phyloP scores from a whole-genome alignment of 2,329 filamentous ascomycete genomes.

The Domatiomyces catenatus region DNA sequence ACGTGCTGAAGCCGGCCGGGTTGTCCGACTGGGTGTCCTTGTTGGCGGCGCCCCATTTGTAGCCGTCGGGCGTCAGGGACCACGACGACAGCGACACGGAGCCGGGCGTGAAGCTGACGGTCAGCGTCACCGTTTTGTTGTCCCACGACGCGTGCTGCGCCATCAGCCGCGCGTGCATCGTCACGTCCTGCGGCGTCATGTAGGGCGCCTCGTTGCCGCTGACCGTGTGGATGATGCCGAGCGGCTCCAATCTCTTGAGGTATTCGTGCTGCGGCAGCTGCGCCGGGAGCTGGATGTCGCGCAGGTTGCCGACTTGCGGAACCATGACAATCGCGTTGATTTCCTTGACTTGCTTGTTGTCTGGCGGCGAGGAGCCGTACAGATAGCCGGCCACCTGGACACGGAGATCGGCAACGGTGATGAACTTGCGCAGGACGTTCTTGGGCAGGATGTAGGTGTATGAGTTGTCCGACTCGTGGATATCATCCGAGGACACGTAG shows the following conservation, averaged over 20 bases:
- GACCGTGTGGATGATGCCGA: slow-evolving; percentile 89
- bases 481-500: slow-evolving; percentile 92
- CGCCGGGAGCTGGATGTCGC: slow-evolving; percentile 79
- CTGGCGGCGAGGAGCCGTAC: slow-evolving; percentile 79
- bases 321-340: slow-evolving; percentile 94
- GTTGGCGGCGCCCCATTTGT: slow-evolving; percentile 95
- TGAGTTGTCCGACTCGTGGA: slow-evolving; percentile 63
- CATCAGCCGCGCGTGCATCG: slow-evolving; percentile 80
- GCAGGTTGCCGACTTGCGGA: slow-evolving; percentile 84
- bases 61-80: slow-evolving; percentile 79
- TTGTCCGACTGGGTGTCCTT: slow-evolving; percentile 84
- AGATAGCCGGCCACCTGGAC: slow-evolving; percentile 94
- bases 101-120: slow-evolving; percentile 89
- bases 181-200: slow-evolving; percentile 91
- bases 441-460: slow-evolving; percentile 98
- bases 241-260: slow-evolving; percentile 68
- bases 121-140: slow-evolving; percentile 84
- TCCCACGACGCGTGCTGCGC: slow-evolving; percentile 68
- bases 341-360: slow-evolving; percentile 95
- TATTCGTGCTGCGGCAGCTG: slow-evolving; percentile 85
- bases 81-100: slow-evolving; percentile 90
- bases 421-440: slow-evolving; percentile 96
- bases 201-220: slow-evolving; percentile 90
- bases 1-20: slow-evolving; percentile 85
- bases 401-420: slow-evolving; percentile 87